Evolutionary conservation across 805 yeast species (phyloP).

Genomic region (Yamadazyma endophytica): DNA sequence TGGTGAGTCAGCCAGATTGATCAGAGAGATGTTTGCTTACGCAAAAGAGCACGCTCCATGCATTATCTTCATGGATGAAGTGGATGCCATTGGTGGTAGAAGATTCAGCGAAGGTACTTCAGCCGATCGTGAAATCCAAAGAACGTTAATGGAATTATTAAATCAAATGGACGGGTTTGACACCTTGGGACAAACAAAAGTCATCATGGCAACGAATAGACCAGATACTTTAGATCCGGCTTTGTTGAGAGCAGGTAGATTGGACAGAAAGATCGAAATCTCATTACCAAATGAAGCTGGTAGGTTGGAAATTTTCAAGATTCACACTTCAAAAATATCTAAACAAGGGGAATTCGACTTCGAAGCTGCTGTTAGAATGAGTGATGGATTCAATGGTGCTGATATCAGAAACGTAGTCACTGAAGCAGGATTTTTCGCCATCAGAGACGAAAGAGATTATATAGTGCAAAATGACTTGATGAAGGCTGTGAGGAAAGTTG

Average conservation of each 20-base stretch:
- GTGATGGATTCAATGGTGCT: constrained; percentile 98
- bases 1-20: constrained; percentile 95
- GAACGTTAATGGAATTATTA: constrained; percentile 93
- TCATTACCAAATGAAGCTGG: constrained; percentile 96
- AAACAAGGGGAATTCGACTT: constrained; percentile 96
- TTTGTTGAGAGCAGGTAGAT: constrained; percentile 91
- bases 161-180: constrained; percentile 99
- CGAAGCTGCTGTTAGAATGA: constrained; percentile 96
- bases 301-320: constrained; percentile 87
- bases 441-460: constrained; percentile 95
- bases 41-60: constrained; percentile 98
- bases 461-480: constrained; percentile 89
- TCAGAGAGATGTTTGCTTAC: constrained; percentile 96
- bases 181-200: constrained; percentile 92
- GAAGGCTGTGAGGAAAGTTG: constrained; percentile 98
- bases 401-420: constrained; percentile 95
- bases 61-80: constrained; percentile 97
- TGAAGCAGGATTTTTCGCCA: constrained; percentile 98
- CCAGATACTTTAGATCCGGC: constrained; percentile 99
- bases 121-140: constrained; percentile 97
- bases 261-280: constrained; percentile 94
- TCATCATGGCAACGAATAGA: constrained; percentile 98
- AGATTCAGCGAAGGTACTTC: constrained; percentile 97
- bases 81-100: constrained; percentile 98
- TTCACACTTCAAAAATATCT: constrained; percentile 79